A percentile compares a stretch with the other conserved stretches of the same genome.
Conservation (phyloP, 805 yeast species). For the Ogataea glucozyma region DNA sequence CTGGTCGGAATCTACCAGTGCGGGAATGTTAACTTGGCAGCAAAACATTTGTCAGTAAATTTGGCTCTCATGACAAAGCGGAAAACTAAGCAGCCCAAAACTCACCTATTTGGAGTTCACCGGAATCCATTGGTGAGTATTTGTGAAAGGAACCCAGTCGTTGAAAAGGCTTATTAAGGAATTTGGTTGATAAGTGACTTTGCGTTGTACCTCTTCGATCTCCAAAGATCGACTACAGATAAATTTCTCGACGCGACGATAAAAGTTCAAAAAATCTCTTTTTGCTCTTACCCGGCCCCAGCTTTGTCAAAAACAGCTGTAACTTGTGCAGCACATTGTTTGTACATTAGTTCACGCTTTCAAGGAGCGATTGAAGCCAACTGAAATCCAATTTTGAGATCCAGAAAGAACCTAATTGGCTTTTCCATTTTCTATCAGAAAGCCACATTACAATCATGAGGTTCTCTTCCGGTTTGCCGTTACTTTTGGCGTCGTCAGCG, state of each 20-base stretch:
- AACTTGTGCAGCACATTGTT: constrained; percentile 6
- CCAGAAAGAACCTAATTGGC: too few relatives aligned
- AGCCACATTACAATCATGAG: constrained; percentile 6
- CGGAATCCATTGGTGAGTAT: neutral
- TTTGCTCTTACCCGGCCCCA: neutral
- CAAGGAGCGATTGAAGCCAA: too few relatives aligned
- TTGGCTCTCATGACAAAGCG: too few relatives aligned
- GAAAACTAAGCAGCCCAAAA: too few relatives aligned
- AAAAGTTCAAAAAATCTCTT: neutral
- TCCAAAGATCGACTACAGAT: too few relatives aligned
- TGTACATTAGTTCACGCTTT: neutral
- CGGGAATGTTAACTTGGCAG: constrained; percentile 18
- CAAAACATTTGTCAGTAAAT: constrained; percentile 1
- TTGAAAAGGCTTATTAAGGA: too few relatives aligned
- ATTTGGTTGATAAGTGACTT: too few relatives aligned
- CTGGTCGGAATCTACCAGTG: constrained; percentile 11
- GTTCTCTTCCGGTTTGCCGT: constrained; percentile 1
- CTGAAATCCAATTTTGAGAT: too few relatives aligned
- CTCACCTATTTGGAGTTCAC: constrained; percentile 1
- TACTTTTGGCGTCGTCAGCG: constrained; percentile 13
- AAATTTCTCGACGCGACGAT: constrained; percentile 2
- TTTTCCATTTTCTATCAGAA: neutral
- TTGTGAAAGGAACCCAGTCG: too few relatives aligned
- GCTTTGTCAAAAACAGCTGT: neutral
- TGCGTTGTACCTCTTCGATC: too few relatives aligned